phyloP scores from a whole-genome alignment of 441 rosid genomes.

The Adansonia grandidieri region DNA sequence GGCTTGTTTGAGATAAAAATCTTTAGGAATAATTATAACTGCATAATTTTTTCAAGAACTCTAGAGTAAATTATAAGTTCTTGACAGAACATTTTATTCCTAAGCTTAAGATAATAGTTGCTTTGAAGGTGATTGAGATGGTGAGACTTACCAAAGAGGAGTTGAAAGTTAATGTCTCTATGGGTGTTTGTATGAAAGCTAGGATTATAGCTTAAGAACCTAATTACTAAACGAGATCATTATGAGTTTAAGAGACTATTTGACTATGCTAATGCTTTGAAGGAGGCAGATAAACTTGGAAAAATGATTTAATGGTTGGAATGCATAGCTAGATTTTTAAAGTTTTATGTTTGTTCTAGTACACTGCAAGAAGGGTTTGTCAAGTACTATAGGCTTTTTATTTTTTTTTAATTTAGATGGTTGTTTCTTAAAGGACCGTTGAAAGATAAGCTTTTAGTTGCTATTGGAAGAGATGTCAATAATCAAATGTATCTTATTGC shows the following conservation, averaged over 20 bases:
- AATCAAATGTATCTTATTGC: neutral
- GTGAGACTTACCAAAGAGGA: neutral
- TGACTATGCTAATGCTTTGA: too few relatives aligned
- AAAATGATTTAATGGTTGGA: neutral
- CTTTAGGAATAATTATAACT: neutral
- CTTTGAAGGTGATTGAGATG: neutral
- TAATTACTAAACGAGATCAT: neutral
- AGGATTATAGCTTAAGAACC: neutral
- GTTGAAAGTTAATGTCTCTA: neutral
- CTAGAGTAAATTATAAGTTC: neutral
- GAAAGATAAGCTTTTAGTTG: neutral
- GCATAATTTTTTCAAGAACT: neutral
- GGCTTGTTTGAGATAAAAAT: neutral
- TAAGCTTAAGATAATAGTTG: neutral
- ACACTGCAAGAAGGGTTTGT: neutral
- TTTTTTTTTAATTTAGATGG: neutral
- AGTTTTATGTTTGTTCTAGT: neutral
- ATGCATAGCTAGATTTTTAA: neutral
- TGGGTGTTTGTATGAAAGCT: neutral
- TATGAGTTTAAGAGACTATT: neutral
- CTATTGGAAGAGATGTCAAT: neutral
- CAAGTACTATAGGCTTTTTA: neutral
- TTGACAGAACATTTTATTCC: neutral
- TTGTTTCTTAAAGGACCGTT: neutral
- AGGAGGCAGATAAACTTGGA: neutral